A percentile compares a stretch with the other conserved stretches of the same genome.
Conservation (phyloP, 2,329 filamentous ascomycete genomes). For the Exophiala xenobiotica region DNA sequence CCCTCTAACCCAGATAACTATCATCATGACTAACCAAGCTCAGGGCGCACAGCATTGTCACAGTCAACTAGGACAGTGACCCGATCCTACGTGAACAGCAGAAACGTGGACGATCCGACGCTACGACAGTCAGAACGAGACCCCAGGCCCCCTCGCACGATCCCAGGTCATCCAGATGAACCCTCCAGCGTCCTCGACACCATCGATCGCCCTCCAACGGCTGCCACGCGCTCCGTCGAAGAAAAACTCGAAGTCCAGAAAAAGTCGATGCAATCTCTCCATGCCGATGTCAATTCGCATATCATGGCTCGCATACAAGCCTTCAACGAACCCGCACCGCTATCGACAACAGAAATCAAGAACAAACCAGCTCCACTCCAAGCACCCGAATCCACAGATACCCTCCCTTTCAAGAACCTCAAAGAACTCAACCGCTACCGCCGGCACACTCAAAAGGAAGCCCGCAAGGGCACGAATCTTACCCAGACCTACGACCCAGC, state of each 20-base stretch:
- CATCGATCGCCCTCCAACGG: conserved; percentile 14
- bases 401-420: conserved; percentile 10
- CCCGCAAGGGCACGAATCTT: conserved; percentile 16
- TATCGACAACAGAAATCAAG: background rate
- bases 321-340: conserved; percentile 1
- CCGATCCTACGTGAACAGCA: conserved; percentile 22
- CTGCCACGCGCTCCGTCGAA: conserved; percentile 10
- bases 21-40: conserved; percentile 6
- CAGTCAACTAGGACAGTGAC: conserved; percentile 16
- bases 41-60: conserved; percentile 29
- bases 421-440: conserved; percentile 16
- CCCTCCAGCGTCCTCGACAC: conserved; percentile 28
- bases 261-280: conserved; percentile 20
- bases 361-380: background rate
- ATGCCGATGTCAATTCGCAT: conserved; percentile 23
- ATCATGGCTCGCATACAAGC: conserved; percentile 14
- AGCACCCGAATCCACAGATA: background rate
- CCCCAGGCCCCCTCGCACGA: conserved; percentile 12
- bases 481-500: conserved; percentile 25
- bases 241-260: conserved; percentile 15
- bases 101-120: conserved; percentile 19
- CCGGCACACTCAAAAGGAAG: conserved; percentile 7
- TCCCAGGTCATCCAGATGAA: conserved; percentile 28
- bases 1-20: background rate
- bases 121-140: conserved; percentile 24